Percentiles rank a stretch among this genome's conserved stretches.
These are phyloP conservation scores for Mucor racemosus DNA, from an alignment of 371 early-diverging fungal species.

Conservation along the genomic window DNA sequence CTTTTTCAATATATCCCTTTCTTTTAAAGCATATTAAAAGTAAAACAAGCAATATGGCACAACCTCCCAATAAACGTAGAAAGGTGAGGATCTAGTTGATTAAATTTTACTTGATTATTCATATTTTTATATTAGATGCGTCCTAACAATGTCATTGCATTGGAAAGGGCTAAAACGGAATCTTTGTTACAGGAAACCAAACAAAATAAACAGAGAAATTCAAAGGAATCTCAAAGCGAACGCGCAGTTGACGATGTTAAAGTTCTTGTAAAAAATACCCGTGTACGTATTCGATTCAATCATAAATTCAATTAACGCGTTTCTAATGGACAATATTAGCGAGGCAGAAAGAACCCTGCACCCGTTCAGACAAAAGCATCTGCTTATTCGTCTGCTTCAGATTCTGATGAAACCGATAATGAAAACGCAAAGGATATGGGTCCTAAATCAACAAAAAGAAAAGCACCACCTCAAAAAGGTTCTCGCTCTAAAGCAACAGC, in stretches of 20 bases:
- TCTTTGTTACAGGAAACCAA: not conserved
- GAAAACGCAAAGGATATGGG: not conserved
- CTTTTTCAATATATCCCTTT: not conserved
- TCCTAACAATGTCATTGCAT: slow-evolving; percentile 14
- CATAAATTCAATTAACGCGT: too few relatives aligned
- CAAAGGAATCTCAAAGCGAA: too few relatives aligned
- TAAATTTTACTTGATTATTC: not conserved
- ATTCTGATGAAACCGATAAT: slow-evolving; percentile 2
- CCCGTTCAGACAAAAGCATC: not conserved
- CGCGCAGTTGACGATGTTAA: too few relatives aligned
- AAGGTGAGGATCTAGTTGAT: not conserved
- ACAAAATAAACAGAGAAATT: not conserved
- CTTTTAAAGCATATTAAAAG: not conserved
- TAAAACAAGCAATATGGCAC: not conserved
- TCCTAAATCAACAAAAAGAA: not conserved
- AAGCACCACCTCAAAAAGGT: not conserved
- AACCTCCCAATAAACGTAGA: slow-evolving; percentile 2
- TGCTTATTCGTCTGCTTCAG: not conserved
- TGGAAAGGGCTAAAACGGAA: slow-evolving; percentile 12
- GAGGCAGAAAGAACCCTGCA: too few relatives aligned
- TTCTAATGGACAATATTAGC: too few relatives aligned
- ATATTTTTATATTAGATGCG: slow-evolving; percentile 9
- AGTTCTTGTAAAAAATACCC: too few relatives aligned
- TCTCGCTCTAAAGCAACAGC: not conserved
- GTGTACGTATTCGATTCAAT: too few relatives aligned